phyloP scores from a whole-genome alignment of 2,329 filamentous ascomycete species.

The Ascosphaera apis region DNA sequence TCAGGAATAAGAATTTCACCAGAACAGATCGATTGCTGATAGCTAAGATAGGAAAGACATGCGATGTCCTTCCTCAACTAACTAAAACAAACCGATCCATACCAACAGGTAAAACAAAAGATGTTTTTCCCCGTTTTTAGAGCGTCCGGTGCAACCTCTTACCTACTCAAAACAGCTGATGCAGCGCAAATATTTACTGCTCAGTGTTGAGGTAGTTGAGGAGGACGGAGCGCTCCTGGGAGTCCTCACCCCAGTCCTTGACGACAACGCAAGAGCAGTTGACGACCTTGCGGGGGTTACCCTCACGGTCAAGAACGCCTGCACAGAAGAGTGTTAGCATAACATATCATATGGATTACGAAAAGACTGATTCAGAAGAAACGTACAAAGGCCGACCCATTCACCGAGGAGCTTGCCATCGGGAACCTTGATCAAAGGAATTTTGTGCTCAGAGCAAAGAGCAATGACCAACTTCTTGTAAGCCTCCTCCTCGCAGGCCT shows the following conservation, averaged over 20 bases:
- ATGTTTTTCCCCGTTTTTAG: too few species aligned
- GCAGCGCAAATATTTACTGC: too few species aligned
- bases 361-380: conserved; percentile 4
- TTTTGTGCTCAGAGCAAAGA: conserved; percentile 98
- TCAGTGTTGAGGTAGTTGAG: conserved; percentile 99
- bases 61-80: too few species aligned
- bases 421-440: conserved; percentile 98
- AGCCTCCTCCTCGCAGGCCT: conserved; percentile 98
- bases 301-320: conserved; percentile 98
- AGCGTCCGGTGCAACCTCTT: too few species aligned
- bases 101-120: too few species aligned
- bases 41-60: too few species aligned
- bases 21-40: too few species aligned
- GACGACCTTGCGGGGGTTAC: conserved; percentile 98
- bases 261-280: conserved; percentile 99
- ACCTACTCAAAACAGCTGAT: too few species aligned
- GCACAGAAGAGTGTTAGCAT: conserved; percentile 2
- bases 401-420: conserved; percentile 99
- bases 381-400: conserved; percentile 98
- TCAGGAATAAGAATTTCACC: too few species aligned
- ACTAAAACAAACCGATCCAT: too few species aligned
- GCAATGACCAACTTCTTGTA: conserved; percentile 99
- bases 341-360: conserved; percentile 1
- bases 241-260: conserved; percentile 99
- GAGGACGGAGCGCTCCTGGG: conserved; percentile 92